Evolutionary conservation across 768 basidiomycete genomes (phyloP).

Genomic region (Podaxis rugospora): DNA sequence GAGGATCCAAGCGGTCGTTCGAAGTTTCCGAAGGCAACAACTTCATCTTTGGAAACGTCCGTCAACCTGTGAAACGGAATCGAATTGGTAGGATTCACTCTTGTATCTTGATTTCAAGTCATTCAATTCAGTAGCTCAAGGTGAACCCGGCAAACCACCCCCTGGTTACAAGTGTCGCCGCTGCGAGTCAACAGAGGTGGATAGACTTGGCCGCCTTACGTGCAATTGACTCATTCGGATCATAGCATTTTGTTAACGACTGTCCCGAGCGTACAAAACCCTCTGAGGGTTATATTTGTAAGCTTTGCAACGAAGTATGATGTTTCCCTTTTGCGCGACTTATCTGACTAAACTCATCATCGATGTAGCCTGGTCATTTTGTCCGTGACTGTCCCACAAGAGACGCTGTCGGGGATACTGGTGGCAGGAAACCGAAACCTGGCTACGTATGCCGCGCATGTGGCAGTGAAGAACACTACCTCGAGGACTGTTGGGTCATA

Average conservation of each 20-base stretch:
- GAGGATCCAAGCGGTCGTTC: slow-evolving; percentile 48
- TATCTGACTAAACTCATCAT: background rate
- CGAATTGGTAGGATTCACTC: slow-evolving; percentile 41
- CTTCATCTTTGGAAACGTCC: slow-evolving; percentile 65
- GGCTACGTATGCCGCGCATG: slow-evolving; percentile 93
- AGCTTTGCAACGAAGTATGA: slow-evolving; percentile 67
- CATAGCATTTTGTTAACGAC: slow-evolving; percentile 69
- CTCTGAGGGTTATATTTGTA: slow-evolving; percentile 84
- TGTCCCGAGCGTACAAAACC: slow-evolving; percentile 76
- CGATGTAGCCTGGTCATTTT: slow-evolving; percentile 67
- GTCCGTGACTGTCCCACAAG: slow-evolving; percentile 86
- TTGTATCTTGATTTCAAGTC: background rate
- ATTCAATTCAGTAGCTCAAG: slow-evolving; percentile 22
- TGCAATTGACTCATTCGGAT: slow-evolving; percentile 6
- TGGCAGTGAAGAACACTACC: slow-evolving; percentile 79
- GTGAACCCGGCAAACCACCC: slow-evolving; percentile 55
- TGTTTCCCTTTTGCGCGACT: slow-evolving; percentile 13
- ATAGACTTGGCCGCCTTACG: slow-evolving; percentile 12
- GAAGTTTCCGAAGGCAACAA: slow-evolving; percentile 52
- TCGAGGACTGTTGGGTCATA: slow-evolving; percentile 80
- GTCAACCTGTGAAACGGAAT: slow-evolving; percentile 52
- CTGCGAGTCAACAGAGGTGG: slow-evolving; percentile 72
- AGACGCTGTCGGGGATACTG: slow-evolving; percentile 75
- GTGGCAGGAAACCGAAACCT: slow-evolving; percentile 74
- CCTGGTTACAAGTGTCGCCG: slow-evolving; percentile 73